These are phyloP conservation scores for Eucalyptus decipiens DNA, from an alignment of 345 rosid genomes.

Conservation along the genomic window DNA sequence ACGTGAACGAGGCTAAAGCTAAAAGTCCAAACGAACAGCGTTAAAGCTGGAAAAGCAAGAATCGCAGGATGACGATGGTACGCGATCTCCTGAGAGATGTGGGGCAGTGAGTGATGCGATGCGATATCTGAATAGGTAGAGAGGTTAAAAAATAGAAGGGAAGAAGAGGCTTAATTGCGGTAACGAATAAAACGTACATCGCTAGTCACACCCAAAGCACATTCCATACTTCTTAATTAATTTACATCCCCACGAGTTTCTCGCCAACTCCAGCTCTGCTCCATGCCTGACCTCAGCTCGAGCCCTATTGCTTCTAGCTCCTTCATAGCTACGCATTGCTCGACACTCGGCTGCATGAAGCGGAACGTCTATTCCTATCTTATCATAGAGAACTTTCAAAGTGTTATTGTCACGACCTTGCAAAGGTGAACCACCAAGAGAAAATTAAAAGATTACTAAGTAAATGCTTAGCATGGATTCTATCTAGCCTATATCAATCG, in stretches of 20 bases:
- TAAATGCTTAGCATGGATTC: not conserved
- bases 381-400: not conserved
- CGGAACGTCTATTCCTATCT: not conserved
- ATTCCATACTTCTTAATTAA: not conserved
- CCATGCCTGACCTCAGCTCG: not conserved
- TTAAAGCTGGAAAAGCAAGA: not conserved
- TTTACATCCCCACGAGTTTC: not conserved
- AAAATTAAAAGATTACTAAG: not conserved
- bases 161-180: not conserved
- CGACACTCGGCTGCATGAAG: not conserved
- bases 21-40: not conserved
- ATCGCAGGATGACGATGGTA: not conserved
- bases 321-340: not conserved
- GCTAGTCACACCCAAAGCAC: not conserved
- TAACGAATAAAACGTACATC: not conserved
- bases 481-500: not conserved
- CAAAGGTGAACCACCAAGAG: not conserved
- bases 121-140: not conserved
- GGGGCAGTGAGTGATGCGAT: not conserved
- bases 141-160: not conserved
- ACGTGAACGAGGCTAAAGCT: not conserved
- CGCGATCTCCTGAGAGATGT: not conserved
- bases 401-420: not conserved
- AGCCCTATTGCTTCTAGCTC: not conserved
- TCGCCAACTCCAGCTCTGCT: not conserved